phyloP scores from a whole-genome alignment of 2,329 filamentous ascomycete genomes.

The Kalmusia sp. region DNA sequence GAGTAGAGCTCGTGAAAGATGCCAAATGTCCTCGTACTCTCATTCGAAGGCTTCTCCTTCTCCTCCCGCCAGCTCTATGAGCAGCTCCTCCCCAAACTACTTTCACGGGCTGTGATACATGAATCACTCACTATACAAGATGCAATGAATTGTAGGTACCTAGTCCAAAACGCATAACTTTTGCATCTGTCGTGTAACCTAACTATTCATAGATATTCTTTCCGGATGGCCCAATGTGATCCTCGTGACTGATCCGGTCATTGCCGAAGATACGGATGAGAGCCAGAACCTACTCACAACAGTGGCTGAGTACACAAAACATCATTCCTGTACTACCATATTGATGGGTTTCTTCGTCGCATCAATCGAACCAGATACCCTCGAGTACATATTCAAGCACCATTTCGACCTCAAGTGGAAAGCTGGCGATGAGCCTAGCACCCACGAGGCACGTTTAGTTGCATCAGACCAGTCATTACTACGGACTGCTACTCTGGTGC shows the following conservation, averaged over 20 bases:
- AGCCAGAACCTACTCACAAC: conserved; percentile 19
- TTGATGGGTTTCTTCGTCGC: conserved; percentile 30
- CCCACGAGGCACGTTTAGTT: conserved; percentile 14
- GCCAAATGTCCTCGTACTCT: conserved; percentile 32
- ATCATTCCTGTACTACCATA: conserved; percentile 28
- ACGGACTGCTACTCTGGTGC: conserved; percentile 19
- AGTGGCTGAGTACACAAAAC: conserved; percentile 23
- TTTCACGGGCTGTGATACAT: conserved; percentile 29
- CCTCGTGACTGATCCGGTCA: conserved; percentile 28
- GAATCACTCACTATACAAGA: conserved; percentile 31
- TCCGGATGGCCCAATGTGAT: conserved; percentile 33
- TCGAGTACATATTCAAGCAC: conserved; percentile 24
- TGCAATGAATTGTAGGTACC: conserved; percentile 20
- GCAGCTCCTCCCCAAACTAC: conserved; percentile 28
- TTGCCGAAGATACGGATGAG: conserved; percentile 19
- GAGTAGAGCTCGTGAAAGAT: conserved; percentile 5
- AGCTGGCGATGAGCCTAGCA: conserved; percentile 6
- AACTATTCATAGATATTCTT: conserved; percentile 12
- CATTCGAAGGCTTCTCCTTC: conserved; percentile 32
- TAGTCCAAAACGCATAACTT: no score
- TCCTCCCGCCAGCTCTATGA: conserved; percentile 31
- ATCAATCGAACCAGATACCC: conserved; percentile 11
- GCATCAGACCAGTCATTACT: conserved; percentile 21
- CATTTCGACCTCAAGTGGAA: conserved; percentile 29
- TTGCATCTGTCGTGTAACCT: background rate